Evolutionary conservation across 768 basidiomycete species (phyloP).

Genomic region (Phaeotremella skinneri): DNA sequence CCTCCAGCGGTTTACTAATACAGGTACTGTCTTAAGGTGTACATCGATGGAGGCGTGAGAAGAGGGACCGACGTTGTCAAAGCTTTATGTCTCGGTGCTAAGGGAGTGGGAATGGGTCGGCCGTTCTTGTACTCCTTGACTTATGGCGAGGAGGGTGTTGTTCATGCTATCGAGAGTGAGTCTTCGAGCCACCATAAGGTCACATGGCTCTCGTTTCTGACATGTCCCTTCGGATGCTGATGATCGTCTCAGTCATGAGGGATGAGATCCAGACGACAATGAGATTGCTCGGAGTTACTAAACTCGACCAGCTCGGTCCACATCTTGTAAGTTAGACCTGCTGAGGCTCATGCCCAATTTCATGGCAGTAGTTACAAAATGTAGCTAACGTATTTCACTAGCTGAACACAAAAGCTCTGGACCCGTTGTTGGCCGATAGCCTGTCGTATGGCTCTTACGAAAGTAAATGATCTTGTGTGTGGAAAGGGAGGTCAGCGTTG

Average conservation of each 20-base stretch:
- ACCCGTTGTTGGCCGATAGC: constrained; percentile 16
- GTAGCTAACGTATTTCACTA: constrained; percentile 1
- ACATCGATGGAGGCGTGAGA: constrained; percentile 77
- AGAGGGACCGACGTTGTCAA: constrained; percentile 88
- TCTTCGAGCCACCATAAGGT: neutral
- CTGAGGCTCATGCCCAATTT: constrained; percentile 3
- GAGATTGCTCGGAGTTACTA: constrained; percentile 53
- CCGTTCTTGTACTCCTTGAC: constrained; percentile 54
- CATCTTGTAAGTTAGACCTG: constrained; percentile 43
- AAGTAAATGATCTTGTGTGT: neutral
- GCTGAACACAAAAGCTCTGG: constrained; percentile 27
- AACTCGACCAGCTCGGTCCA: constrained; percentile 51
- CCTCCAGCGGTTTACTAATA: neutral
- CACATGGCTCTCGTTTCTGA: neutral
- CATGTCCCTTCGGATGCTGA: constrained; percentile 6
- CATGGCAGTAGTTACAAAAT: constrained; percentile 12
- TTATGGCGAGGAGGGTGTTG: constrained; percentile 52
- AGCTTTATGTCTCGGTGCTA: constrained; percentile 68
- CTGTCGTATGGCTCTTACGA: constrained; percentile 13
- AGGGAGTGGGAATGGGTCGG: constrained; percentile 51
- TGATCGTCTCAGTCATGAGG: constrained; percentile 46
- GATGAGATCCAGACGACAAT: constrained; percentile 55
- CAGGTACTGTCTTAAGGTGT: constrained; percentile 55
- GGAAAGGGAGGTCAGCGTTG: too few relatives aligned
- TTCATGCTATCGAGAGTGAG: constrained; percentile 50